Conservation (phyloP, 176 grass and related monocot species). For the Pontederia paniculata region DNA sequence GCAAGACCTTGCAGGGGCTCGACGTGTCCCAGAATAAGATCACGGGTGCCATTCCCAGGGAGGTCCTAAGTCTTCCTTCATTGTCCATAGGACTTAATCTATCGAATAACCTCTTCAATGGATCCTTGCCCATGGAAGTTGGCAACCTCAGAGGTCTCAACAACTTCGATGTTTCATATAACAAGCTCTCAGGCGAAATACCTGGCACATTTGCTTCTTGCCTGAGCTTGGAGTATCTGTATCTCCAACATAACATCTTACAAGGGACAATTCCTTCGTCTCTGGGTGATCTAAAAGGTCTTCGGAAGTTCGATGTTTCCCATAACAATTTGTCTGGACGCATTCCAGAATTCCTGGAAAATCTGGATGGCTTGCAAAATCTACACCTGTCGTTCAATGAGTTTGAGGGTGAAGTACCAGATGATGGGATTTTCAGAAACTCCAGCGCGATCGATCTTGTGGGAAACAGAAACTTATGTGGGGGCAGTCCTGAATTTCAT, state of each 20-base stretch:
- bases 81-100: slow-evolving; percentile 17
- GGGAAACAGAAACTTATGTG: slow-evolving; percentile 30
- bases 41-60: slow-evolving; percentile 19
- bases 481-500: too few relatives aligned
- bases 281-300: slow-evolving; percentile 5
- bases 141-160: slow-evolving; percentile 4
- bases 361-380: neutral
- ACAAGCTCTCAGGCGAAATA: slow-evolving; percentile 20
- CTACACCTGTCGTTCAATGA: slow-evolving; percentile 46
- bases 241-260: slow-evolving; percentile 19
- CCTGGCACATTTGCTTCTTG: slow-evolving; percentile 22
- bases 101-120: slow-evolving; percentile 23
- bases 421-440: slow-evolving; percentile 25
- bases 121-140: slow-evolving; percentile 19
- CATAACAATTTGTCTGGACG: slow-evolving; percentile 33
- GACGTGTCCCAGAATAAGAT: slow-evolving; percentile 26
- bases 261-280: slow-evolving; percentile 22
- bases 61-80: slow-evolving; percentile 12
- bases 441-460: slow-evolving; percentile 6
- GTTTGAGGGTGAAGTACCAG: slow-evolving; percentile 28
- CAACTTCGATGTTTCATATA: slow-evolving; percentile 12
- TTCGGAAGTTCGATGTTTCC: slow-evolving; percentile 20
- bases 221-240: slow-evolving; percentile 12
- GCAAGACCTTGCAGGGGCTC: neutral
- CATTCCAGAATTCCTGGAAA: slow-evolving; percentile 19